A percentile compares a stretch with the other conserved stretches of the same genome.
These are phyloP conservation scores for Penicillium crustosum DNA, from an alignment of 2,329 filamentous ascomycete genomes.

Conservation along the genomic window DNA sequence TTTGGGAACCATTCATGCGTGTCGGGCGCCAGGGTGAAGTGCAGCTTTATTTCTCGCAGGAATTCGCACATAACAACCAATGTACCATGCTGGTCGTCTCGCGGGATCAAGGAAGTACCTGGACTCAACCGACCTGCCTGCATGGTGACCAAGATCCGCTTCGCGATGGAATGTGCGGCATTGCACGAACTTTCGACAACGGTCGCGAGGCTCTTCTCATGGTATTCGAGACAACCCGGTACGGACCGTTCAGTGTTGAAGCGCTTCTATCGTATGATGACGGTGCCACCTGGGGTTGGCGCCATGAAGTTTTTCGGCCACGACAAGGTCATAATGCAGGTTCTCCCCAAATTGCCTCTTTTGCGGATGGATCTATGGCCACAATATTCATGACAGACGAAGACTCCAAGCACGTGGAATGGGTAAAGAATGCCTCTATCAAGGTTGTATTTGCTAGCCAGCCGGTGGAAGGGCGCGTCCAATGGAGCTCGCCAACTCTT, in stretches of 20 bases:
- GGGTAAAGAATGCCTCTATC: slow-evolving; percentile 44
- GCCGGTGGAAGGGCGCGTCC: slow-evolving; percentile 34
- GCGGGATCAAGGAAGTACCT: slow-evolving; percentile 45
- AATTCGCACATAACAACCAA: slow-evolving; percentile 49
- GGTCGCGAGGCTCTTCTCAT: slow-evolving; percentile 44
- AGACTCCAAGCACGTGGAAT: slow-evolving; percentile 37
- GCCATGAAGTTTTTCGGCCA: slow-evolving; percentile 46
- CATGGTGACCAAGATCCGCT: slow-evolving; percentile 40
- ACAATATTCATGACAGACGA: slow-evolving; percentile 52
- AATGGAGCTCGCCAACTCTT: slow-evolving; percentile 35
- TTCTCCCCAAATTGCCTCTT: slow-evolving; percentile 48
- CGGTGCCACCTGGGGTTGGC: slow-evolving; percentile 41
- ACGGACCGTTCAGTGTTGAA: slow-evolving; percentile 46
- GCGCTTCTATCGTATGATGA: slow-evolving; percentile 49
- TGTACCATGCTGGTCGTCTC: slow-evolving; percentile 52
- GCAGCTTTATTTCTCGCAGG: slow-evolving; percentile 50
- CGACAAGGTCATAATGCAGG: slow-evolving; percentile 45
- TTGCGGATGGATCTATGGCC: slow-evolving; percentile 42
- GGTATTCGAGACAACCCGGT: slow-evolving; percentile 50
- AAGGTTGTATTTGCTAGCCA: slow-evolving; percentile 44
- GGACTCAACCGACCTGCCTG: slow-evolving; percentile 46
- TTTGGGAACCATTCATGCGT: slow-evolving; percentile 55
- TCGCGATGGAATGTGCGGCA: slow-evolving; percentile 47
- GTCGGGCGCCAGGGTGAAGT: slow-evolving; percentile 40
- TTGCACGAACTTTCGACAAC: slow-evolving; percentile 37